Conservation (phyloP, 208 protist species). For the Leishmania tropica region DNA sequence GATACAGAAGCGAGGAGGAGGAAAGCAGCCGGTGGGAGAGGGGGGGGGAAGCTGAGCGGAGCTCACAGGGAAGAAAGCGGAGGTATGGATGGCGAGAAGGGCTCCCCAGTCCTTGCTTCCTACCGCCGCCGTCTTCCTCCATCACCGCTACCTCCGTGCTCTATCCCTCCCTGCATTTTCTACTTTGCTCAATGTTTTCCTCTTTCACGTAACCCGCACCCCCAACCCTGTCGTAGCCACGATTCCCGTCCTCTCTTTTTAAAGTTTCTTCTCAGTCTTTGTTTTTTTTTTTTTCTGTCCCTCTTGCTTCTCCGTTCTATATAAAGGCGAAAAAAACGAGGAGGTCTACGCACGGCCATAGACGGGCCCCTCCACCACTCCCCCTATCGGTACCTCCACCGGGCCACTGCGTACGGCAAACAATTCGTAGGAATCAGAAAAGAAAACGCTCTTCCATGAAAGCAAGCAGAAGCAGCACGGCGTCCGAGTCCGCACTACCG, state of each 20-base stretch:
- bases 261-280: background rate
- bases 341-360: background rate
- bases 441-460: background rate
- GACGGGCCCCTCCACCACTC: background rate
- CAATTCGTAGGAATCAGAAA: background rate
- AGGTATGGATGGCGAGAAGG: background rate
- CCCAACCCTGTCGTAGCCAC: background rate
- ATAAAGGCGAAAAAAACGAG: background rate
- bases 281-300: background rate
- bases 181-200: background rate
- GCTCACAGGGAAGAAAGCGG: background rate
- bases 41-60: background rate
- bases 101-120: background rate
- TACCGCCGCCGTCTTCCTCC: background rate
- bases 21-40: background rate
- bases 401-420: background rate
- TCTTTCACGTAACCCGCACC: background rate
- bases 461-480: background rate
- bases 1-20: background rate
- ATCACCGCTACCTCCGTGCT: background rate
- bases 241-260: background rate
- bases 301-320: background rate
- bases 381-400: background rate
- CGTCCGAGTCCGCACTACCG: background rate
- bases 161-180: slow-evolving; percentile 8